Evolutionary conservation across 306 rosid genomes (phyloP).

Genomic region (Cucumis hystrix): DNA sequence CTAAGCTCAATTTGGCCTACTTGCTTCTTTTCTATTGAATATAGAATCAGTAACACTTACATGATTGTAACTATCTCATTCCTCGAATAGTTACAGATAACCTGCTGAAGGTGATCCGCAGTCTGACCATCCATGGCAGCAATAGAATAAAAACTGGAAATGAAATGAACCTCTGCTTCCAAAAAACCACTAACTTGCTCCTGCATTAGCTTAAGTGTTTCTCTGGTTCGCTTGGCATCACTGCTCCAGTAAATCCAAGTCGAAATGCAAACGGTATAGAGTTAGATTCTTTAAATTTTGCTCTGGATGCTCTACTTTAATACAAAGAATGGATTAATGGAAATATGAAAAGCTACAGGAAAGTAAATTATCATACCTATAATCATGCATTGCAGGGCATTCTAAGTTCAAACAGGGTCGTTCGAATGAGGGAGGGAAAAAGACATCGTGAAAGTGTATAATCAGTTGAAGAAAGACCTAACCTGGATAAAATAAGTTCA

Average conservation of each 20-base stretch:
- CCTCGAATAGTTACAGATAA: conserved; percentile 58
- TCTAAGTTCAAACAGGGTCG: neutral
- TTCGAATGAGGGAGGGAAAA: neutral
- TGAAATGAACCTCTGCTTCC: conserved; percentile 71
- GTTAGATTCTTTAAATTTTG: neutral
- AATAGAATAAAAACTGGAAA: conserved; percentile 90
- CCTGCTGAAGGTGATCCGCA: conserved; percentile 79
- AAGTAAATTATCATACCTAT: neutral
- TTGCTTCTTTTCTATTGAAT: neutral
- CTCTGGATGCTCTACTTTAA: neutral
- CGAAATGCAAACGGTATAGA: neutral
- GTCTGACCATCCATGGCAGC: conserved; percentile 99
- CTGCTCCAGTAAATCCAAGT: conserved; percentile 19
- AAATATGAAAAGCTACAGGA: neutral
- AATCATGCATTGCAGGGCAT: neutral
- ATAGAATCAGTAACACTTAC: conserved; percentile 30
- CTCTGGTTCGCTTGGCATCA: conserved; percentile 67
- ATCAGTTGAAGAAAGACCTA: conserved; percentile 11
- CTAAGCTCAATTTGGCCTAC: no score
- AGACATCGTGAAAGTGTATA: conserved; percentile 1
- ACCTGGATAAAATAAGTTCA: conserved; percentile 86
- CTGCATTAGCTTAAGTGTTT: conserved; percentile 83
- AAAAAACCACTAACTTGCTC: conserved; percentile 49
- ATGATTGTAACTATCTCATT: conserved; percentile 70
- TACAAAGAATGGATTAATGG: neutral